Evolutionary conservation across 2,329 filamentous ascomycete species (phyloP).

Genomic region (Fusarium dimerum): DNA sequence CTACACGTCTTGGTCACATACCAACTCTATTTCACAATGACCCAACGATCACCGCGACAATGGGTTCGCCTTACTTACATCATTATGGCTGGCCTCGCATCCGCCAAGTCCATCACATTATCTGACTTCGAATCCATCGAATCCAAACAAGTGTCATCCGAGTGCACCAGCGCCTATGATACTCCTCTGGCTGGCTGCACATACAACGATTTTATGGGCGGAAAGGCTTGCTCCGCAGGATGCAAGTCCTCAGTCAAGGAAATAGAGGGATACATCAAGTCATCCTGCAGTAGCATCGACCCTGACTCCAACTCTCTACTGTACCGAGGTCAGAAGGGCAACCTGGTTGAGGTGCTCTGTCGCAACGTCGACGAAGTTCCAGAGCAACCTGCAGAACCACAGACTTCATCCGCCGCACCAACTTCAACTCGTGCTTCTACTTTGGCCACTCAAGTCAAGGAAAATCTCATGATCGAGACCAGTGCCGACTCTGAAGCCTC

Average conservation of each 20-base stretch:
- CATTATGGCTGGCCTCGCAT: constrained; percentile 25
- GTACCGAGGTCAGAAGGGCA: constrained; percentile 37
- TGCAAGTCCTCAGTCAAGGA: constrained; percentile 36
- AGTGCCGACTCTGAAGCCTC: neutral
- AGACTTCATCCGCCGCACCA: constrained; percentile 4
- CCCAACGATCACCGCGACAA: constrained; percentile 18
- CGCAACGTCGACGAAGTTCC: constrained; percentile 15
- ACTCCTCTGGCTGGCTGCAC: constrained; percentile 40
- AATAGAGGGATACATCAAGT: constrained; percentile 32
- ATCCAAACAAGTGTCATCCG: constrained; percentile 36
- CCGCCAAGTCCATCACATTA: constrained; percentile 32
- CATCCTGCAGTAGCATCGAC: constrained; percentile 27
- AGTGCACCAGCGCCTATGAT: constrained; percentile 45
- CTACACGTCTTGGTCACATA: neutral
- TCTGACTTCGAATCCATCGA: constrained; percentile 44
- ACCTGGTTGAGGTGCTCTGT: constrained; percentile 41
- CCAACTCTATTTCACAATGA: constrained; percentile 10
- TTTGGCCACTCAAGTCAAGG: constrained; percentile 7
- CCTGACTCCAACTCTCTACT: constrained; percentile 36
- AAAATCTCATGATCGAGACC: constrained; percentile 21
- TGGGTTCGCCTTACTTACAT: constrained; percentile 27
- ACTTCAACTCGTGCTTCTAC: constrained; percentile 7
- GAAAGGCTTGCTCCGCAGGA: constrained; percentile 37
- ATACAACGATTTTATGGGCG: constrained; percentile 37
- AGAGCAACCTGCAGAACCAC: constrained; percentile 5